Conservation (phyloP, 441 rosid species). For the Brassica hybrid region DNA sequence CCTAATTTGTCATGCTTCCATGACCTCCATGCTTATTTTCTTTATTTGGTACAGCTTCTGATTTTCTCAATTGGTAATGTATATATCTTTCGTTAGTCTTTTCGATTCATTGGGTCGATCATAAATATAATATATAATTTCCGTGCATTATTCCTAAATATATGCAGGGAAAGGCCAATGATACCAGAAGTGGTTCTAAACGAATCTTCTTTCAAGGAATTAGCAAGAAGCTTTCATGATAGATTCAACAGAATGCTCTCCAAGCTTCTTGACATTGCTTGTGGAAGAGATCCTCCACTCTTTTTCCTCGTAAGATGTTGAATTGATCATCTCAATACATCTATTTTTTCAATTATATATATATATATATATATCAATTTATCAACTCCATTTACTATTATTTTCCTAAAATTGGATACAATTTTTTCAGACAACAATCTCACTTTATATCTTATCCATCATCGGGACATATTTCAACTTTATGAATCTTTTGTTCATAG, state of each 20-base stretch:
- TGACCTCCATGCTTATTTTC: conserved; percentile 67
- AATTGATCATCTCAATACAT: neutral
- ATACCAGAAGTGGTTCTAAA: conserved; percentile 51
- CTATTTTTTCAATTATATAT: neutral
- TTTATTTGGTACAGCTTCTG: conserved; percentile 71
- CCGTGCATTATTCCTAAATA: neutral
- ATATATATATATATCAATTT: neutral
- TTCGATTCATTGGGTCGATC: neutral
- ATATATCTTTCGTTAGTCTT: neutral
- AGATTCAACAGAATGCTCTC: conserved; percentile 51
- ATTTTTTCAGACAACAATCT: conserved; percentile 56
- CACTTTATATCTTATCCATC: conserved; percentile 64
- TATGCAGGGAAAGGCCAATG: conserved; percentile 61
- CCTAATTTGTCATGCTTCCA: conserved; percentile 66
- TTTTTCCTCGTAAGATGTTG: conserved; percentile 56
- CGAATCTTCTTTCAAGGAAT: conserved; percentile 51
- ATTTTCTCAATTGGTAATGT: conserved; percentile 65
- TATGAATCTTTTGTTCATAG: conserved; percentile 71
- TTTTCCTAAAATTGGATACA: no score
- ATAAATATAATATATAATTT: neutral
- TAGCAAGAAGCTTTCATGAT: conserved; percentile 49
- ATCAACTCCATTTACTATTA: neutral
- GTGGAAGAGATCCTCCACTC: conserved; percentile 62
- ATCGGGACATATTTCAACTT: conserved; percentile 74
- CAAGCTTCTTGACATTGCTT: conserved; percentile 58